Percentiles rank a stretch among this genome's conserved stretches.
phyloP scores from a whole-genome alignment of 257 asterid species.

The Solanum clarkiae region DNA sequence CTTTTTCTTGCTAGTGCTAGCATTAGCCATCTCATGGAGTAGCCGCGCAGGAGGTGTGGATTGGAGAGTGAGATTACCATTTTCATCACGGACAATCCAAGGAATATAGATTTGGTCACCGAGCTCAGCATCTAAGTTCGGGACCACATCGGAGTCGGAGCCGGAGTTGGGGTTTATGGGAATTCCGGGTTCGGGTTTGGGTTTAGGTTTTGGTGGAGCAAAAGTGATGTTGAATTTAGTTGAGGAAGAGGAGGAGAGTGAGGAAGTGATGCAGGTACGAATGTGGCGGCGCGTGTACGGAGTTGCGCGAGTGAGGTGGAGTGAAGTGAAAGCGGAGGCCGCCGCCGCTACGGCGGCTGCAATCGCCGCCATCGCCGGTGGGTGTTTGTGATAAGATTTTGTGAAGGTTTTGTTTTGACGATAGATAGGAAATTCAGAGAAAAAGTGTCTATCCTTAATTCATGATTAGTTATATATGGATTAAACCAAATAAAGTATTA shows the following conservation, averaged over 20 bases:
- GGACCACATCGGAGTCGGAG: not conserved
- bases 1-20: slow-evolving; percentile 47
- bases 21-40: slow-evolving; percentile 41
- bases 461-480: too few species aligned
- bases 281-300: slow-evolving; percentile 32
- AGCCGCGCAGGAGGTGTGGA: slow-evolving; percentile 41
- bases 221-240: slow-evolving; percentile 57
- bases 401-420: not conserved
- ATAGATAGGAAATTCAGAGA: not conserved
- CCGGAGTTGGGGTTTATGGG: slow-evolving; percentile 4
- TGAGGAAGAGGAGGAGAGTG: slow-evolving; percentile 28
- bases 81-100: slow-evolving; percentile 65
- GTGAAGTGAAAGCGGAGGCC: slow-evolving; percentile 44
- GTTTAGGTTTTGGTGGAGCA: slow-evolving; percentile 45
- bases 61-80: slow-evolving; percentile 42
- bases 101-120: slow-evolving; percentile 47
- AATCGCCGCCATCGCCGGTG: slow-evolving; percentile 46
- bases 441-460: not conserved
- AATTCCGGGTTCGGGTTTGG: slow-evolving; percentile 12
- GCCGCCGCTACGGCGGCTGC: slow-evolving; percentile 39
- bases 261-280: slow-evolving; percentile 29
- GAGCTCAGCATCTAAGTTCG: slow-evolving; percentile 9
- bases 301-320: slow-evolving; percentile 19
- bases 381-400: slow-evolving; percentile 8
- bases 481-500: too few species aligned